phyloP scores from a whole-genome alignment of 2,329 filamentous ascomycete genomes.

The Aspergillus ochraceoroseus region DNA sequence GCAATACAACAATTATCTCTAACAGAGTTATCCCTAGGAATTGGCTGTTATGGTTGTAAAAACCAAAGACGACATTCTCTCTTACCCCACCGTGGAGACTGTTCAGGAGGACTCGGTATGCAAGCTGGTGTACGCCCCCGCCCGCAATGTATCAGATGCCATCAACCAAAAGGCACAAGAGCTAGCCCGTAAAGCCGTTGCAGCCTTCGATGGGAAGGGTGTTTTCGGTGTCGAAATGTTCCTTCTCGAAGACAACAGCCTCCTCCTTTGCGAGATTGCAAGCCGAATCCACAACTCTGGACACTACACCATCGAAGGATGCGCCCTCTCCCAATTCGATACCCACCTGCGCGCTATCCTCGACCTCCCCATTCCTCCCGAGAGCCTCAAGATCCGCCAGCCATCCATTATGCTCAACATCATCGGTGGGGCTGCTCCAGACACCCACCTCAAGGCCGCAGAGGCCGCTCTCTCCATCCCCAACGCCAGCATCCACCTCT shows the following conservation, averaged over 20 bases:
- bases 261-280: slow-evolving; percentile 83
- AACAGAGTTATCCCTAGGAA: slow-evolving; percentile 48
- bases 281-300: slow-evolving; percentile 85
- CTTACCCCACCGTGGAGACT: slow-evolving; percentile 89
- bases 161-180: slow-evolving; percentile 64
- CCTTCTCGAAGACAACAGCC: slow-evolving; percentile 63
- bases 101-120: slow-evolving; percentile 94
- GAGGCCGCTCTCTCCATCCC: slow-evolving; percentile 54
- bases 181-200: slow-evolving; percentile 73
- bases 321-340: slow-evolving; percentile 85
- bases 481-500: slow-evolving; percentile 70
- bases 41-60: slow-evolving; percentile 93
- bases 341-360: slow-evolving; percentile 83
- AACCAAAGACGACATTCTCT: slow-evolving; percentile 66
- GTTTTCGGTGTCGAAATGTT: slow-evolving; percentile 98
- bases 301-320: slow-evolving; percentile 91
- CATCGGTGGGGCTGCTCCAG: slow-evolving; percentile 54
- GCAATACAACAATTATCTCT: slow-evolving; percentile 4
- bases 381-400: slow-evolving; percentile 45
- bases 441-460: slow-evolving; percentile 58
- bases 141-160: slow-evolving; percentile 60
- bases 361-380: slow-evolving; percentile 57
- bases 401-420: slow-evolving; percentile 54
- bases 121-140: slow-evolving; percentile 83
- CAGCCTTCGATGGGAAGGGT: slow-evolving; percentile 77